phyloP scores from a whole-genome alignment of 108 stramenopile genomes.

The Nitzschia palea region DNA sequence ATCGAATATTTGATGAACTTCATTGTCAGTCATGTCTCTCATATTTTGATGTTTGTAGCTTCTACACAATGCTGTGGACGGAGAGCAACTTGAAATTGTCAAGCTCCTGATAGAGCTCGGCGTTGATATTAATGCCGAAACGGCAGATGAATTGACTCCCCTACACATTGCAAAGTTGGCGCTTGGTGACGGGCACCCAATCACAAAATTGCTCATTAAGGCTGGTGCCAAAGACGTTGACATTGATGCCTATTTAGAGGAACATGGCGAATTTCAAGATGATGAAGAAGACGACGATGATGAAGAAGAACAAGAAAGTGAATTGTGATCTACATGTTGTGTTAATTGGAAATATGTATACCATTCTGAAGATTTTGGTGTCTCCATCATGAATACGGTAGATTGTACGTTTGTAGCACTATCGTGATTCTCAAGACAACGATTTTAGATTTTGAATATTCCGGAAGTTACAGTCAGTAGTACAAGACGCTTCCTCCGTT shows the following conservation, averaged over 20 bases:
- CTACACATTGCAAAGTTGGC: conserved; percentile 33
- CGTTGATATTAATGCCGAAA: conserved; percentile 52
- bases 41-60: conserved; percentile 3
- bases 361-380: too few relatives aligned
- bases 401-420: too few relatives aligned
- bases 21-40: conserved; percentile 4
- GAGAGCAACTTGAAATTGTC: conserved; percentile 53
- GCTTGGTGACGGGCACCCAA: conserved; percentile 26
- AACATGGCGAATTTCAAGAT: conserved; percentile 8
- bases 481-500: too few relatives aligned
- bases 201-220: conserved; percentile 23
- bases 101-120: conserved; percentile 49
- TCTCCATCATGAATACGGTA: too few relatives aligned
- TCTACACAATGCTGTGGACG: conserved; percentile 52
- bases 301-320: not conserved
- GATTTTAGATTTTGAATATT: too few relatives aligned
- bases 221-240: conserved; percentile 34
- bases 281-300: not conserved
- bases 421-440: too few relatives aligned
- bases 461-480: too few relatives aligned
- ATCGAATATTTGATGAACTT: conserved; percentile 36
- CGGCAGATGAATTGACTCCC: conserved; percentile 19
- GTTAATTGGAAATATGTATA: too few relatives aligned
- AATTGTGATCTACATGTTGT: too few relatives aligned
- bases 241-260: not conserved